These are phyloP conservation scores for Ophiostoma novo-ulmi DNA, from an alignment of 2,329 filamentous ascomycete genomes.

Conservation along the genomic window DNA sequence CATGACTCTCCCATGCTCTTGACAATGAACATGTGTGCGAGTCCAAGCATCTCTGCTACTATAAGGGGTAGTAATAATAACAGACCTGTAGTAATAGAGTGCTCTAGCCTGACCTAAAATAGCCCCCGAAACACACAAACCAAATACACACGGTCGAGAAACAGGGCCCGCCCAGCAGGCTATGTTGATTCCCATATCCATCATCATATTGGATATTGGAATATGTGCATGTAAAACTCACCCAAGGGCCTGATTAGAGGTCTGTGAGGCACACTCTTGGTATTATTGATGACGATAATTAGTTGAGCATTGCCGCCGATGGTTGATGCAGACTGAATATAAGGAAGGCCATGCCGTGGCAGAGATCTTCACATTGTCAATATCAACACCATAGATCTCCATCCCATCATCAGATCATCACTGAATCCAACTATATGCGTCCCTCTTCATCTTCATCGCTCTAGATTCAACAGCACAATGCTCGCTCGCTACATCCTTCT, in stretches of 20 bases:
- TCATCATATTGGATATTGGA: neutral
- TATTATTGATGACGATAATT: neutral
- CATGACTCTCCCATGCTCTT: neutral
- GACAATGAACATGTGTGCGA: neutral
- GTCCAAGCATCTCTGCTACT: neutral
- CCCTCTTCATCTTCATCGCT: neutral
- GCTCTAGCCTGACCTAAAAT: neutral
- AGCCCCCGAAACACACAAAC: neutral
- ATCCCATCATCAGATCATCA: too few relatives aligned
- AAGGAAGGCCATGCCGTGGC: neutral
- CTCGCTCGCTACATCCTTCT: neutral
- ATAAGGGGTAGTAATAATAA: neutral
- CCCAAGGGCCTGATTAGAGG: neutral
- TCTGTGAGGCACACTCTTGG: neutral
- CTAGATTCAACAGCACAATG: neutral
- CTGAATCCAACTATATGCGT: neutral
- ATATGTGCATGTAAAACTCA: neutral
- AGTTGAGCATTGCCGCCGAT: neutral
- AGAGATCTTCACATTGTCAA: too few relatives aligned
- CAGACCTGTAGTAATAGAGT: neutral
- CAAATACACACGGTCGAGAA: neutral
- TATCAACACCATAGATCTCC: too few relatives aligned
- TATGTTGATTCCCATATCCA: neutral
- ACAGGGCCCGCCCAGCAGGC: neutral
- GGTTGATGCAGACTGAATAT: neutral